A percentile compares a stretch with the other conserved stretches of the same genome.
phyloP scores from a whole-genome alignment of 2,329 filamentous ascomycete genomes.

The Exophiala sp. region DNA sequence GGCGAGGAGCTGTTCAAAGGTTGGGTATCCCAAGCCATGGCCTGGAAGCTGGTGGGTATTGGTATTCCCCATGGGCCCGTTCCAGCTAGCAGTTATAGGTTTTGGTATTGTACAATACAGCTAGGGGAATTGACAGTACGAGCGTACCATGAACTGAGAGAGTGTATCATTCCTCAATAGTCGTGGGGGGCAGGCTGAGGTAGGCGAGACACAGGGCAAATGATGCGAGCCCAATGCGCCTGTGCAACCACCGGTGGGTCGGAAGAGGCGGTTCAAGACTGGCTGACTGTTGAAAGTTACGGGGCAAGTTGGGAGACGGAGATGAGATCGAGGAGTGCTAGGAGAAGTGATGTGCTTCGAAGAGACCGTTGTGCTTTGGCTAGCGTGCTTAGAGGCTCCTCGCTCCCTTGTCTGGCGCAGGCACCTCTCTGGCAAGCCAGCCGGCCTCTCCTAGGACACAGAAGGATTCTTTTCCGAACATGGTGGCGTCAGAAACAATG shows the following conservation, averaged over 20 bases:
- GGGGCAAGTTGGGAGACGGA: not conserved
- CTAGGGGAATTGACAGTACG: slow-evolving; percentile 7
- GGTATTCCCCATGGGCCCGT: not conserved
- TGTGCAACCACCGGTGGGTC: slow-evolving; percentile 14
- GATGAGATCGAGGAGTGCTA: not conserved
- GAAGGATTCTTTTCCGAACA: slow-evolving; percentile 9
- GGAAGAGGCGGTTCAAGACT: slow-evolving; percentile 3
- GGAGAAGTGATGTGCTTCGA: slow-evolving; percentile 4
- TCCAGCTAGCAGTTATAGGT: not conserved
- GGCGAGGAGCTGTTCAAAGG: slow-evolving; percentile 3
- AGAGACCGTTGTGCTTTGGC: not conserved
- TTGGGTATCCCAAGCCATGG: slow-evolving; percentile 4
- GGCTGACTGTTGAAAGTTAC: slow-evolving; percentile 1
- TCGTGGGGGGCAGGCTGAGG: slow-evolving; percentile 12
- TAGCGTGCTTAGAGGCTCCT: not conserved
- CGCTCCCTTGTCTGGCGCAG: not conserved
- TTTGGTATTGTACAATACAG: slow-evolving; percentile 21
- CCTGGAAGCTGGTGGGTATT: not conserved
- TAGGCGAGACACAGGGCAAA: not conserved
- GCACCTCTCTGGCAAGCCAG: slow-evolving; percentile 4
- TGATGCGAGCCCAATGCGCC: slow-evolving; percentile 1
- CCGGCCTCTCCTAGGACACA: not conserved
- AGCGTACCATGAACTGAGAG: not conserved
- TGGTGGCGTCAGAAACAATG: slow-evolving; percentile 7
- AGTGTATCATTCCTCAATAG: slow-evolving; percentile 13